Percentiles rank a stretch among this genome's conserved stretches.
phyloP scores from a whole-genome alignment of 768 basidiomycete species.

The Calocybe cyanea region DNA sequence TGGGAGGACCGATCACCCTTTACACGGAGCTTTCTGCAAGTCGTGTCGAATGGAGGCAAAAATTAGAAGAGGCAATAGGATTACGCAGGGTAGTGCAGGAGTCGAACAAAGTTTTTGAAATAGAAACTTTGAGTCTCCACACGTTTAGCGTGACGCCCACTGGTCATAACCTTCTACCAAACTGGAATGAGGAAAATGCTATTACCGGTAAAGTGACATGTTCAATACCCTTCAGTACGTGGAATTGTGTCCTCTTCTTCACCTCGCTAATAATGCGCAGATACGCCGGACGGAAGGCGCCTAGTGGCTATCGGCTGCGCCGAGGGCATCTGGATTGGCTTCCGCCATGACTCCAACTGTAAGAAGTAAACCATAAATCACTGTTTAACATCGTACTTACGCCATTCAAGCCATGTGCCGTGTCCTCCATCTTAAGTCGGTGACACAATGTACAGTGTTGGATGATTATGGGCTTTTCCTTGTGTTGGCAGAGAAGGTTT shows the following conservation, averaged over 20 bases:
- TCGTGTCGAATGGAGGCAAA: constrained; percentile 84
- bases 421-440: constrained; percentile 87
- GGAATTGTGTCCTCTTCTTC: constrained; percentile 11
- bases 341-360: constrained; percentile 85
- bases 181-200: constrained; percentile 67
- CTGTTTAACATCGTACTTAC: constrained; percentile 30
- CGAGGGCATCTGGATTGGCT: constrained; percentile 94
- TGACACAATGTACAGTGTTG: constrained; percentile 91
- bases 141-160: constrained; percentile 78
- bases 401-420: constrained; percentile 70
- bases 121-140: constrained; percentile 83
- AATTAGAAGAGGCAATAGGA: constrained; percentile 86
- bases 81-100: constrained; percentile 86
- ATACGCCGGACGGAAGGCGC: constrained; percentile 74
- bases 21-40: constrained; percentile 75
- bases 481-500: constrained; percentile 87
- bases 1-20: constrained; percentile 78
- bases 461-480: constrained; percentile 97
- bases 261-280: constrained; percentile 39
- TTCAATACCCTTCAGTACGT: constrained; percentile 86
- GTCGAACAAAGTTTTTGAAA: constrained; percentile 92
- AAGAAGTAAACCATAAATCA: constrained; percentile 22
- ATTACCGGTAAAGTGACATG: constrained; percentile 88
- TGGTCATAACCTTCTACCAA: constrained; percentile 42
- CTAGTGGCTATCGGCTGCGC: constrained; percentile 89